A percentile compares a stretch with the other conserved stretches of the same genome.
Conservation (phyloP, 768 basidiomycete species). For the Mycena epipterygia region DNA sequence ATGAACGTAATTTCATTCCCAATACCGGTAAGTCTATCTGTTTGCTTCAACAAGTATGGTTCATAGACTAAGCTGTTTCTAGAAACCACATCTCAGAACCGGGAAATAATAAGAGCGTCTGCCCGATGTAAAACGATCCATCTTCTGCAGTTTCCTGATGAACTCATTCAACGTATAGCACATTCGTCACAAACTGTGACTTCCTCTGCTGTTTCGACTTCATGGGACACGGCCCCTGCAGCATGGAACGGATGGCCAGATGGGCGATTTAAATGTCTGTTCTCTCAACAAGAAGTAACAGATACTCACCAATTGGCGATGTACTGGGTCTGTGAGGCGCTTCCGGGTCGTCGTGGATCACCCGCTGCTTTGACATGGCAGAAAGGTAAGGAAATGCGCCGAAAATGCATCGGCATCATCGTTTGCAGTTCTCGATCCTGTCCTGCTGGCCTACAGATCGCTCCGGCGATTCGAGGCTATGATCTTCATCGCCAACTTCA, state of each 20-base stretch:
- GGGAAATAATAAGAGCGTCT: no score
- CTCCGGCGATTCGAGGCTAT: not conserved
- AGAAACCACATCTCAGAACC: no score
- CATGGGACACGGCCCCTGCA: no score
- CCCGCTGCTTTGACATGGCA: not conserved
- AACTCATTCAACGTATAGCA: no score
- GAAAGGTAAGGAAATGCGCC: not conserved
- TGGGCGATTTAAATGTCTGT: not conserved
- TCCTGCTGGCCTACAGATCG: not conserved
- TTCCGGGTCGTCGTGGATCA: not conserved
- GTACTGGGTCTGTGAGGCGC: not conserved
- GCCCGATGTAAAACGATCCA: no score
- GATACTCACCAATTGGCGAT: not conserved
- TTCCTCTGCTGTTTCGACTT: no score
- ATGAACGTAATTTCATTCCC: no score
- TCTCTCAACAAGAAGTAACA: not conserved
- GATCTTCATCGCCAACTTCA: conserved; percentile 13
- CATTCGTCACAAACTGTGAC: no score
- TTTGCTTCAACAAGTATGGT: no score
- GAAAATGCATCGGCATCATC: conserved; percentile 2
- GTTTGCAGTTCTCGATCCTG: conserved; percentile 5
- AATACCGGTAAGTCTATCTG: no score
- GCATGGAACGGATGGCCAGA: conserved; percentile 20
- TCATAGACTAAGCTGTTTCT: no score
- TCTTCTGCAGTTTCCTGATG: no score